These are phyloP conservation scores for Penicillium rolfsii DNA, from an alignment of 2,329 filamentous ascomycete species.

Conservation along the genomic window DNA sequence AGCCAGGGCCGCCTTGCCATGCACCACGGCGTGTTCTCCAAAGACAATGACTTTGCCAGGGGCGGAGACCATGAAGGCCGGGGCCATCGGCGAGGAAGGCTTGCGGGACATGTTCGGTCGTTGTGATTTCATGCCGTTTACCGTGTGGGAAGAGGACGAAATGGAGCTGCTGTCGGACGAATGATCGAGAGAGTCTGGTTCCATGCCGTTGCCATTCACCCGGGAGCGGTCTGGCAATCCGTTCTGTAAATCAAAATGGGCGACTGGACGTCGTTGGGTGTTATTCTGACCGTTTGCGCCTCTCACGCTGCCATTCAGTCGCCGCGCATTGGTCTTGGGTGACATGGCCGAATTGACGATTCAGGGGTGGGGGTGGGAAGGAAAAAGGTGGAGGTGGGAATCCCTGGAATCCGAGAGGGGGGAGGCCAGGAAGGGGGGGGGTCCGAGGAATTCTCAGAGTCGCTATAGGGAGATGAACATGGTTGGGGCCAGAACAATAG, in stretches of 20 bases:
- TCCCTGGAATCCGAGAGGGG: neutral
- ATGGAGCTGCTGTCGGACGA: constrained; percentile 34
- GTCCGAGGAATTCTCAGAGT: neutral
- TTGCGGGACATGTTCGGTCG: constrained; percentile 38
- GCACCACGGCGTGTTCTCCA: constrained; percentile 96
- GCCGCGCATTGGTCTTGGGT: constrained; percentile 24
- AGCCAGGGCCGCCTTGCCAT: constrained; percentile 94
- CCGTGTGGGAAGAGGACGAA: constrained; percentile 32
- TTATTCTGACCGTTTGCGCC: constrained; percentile 19
- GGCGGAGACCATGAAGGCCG: constrained; percentile 95
- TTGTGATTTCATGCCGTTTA: constrained; percentile 12
- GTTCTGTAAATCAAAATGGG: constrained; percentile 32
- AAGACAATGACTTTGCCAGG: constrained; percentile 98
- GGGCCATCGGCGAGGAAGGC: constrained; percentile 66
- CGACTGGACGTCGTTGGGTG: constrained; percentile 34
- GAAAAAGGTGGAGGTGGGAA: neutral
- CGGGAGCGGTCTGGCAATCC: constrained; percentile 24
- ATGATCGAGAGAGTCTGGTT: constrained; percentile 4
- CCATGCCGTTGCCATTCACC: constrained; percentile 17
- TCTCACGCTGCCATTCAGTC: constrained; percentile 38
- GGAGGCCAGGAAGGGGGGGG: constrained; percentile 1
- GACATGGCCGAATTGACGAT: constrained; percentile 20
- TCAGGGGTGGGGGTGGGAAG: constrained; percentile 17
- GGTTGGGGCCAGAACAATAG: neutral
- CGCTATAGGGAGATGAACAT: constrained; percentile 3